These are phyloP conservation scores for Barnettozyma californica DNA, from an alignment of 805 yeast species.

Conservation along the genomic window DNA sequence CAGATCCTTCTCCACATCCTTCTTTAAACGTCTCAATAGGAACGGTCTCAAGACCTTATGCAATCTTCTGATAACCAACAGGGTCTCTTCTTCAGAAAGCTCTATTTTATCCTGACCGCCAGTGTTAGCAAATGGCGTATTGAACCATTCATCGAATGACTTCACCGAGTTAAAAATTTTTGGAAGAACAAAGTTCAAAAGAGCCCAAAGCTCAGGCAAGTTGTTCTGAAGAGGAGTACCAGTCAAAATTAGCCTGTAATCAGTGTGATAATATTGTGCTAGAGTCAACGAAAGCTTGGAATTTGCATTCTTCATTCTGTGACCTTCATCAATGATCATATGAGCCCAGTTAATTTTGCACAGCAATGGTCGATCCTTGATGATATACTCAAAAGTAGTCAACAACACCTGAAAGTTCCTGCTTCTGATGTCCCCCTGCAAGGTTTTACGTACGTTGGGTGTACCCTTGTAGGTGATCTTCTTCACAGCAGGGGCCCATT, in stretches of 20 bases:
- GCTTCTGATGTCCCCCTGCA: slow-evolving; percentile 57
- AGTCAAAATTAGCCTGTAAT: slow-evolving; percentile 73
- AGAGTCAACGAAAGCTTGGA: slow-evolving; percentile 71
- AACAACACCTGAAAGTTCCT: slow-evolving; percentile 73
- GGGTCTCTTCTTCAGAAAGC: slow-evolving; percentile 79
- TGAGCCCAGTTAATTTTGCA: slow-evolving; percentile 72
- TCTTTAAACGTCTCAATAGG: slow-evolving; percentile 75
- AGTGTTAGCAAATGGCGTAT: slow-evolving; percentile 82
- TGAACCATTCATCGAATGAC: slow-evolving; percentile 86
- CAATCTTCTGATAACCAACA: slow-evolving; percentile 75
- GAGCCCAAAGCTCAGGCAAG: slow-evolving; percentile 82
- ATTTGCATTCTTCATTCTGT: slow-evolving; percentile 76
- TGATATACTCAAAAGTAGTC: slow-evolving; percentile 79
- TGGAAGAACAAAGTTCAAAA: slow-evolving; percentile 75
- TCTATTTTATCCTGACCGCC: slow-evolving; percentile 79
- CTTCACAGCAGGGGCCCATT: slow-evolving; percentile 80
- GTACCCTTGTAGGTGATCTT: slow-evolving; percentile 75
- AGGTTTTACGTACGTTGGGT: slow-evolving; percentile 61
- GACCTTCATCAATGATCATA: slow-evolving; percentile 90
- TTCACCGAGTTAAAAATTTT: slow-evolving; percentile 81
- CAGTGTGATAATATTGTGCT: slow-evolving; percentile 65
- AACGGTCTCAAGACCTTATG: slow-evolving; percentile 85
- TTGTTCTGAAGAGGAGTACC: slow-evolving; percentile 88
- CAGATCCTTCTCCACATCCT: slow-evolving; percentile 80
- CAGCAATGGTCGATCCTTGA: slow-evolving; percentile 67